Conservation (phyloP, 2,329 filamentous ascomycete species). For the Ploettnerulaceae sp. region DNA sequence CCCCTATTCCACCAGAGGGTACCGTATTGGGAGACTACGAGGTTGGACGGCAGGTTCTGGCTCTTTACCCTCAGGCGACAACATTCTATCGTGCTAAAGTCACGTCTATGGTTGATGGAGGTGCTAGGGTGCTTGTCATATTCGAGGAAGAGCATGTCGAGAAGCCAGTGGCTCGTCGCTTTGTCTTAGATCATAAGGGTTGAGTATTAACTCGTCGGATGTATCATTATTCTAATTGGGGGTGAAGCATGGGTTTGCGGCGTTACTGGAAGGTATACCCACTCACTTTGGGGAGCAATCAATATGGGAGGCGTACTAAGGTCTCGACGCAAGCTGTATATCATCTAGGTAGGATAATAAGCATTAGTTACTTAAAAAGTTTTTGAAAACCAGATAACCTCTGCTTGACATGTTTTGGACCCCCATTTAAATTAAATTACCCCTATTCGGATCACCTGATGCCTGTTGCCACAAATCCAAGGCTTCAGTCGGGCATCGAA, state of each 20-base stretch:
- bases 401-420: not conserved
- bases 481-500: no score
- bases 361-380: no score
- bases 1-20: conserved; percentile 62
- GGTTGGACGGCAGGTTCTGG: conserved; percentile 66
- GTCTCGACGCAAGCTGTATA: not conserved
- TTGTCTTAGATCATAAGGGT: conserved; percentile 64
- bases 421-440: not conserved
- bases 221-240: not conserved
- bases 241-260: not conserved
- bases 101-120: conserved; percentile 55
- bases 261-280: conserved; percentile 4
- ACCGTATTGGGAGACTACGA: conserved; percentile 57
- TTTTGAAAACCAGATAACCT: not conserved
- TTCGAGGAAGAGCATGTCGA: conserved; percentile 79
- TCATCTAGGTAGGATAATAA: no score
- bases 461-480: no score
- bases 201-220: no score
- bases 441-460: not conserved
- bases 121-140: conserved; percentile 56
- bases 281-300: not conserved
- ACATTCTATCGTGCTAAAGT: conserved; percentile 84
- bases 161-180: conserved; percentile 67
- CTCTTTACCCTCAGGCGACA: conserved; percentile 76
- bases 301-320: not conserved